These are phyloP conservation scores for Gossypium gossypioides DNA, from an alignment of 441 rosid genomes.

Conservation along the genomic window DNA sequence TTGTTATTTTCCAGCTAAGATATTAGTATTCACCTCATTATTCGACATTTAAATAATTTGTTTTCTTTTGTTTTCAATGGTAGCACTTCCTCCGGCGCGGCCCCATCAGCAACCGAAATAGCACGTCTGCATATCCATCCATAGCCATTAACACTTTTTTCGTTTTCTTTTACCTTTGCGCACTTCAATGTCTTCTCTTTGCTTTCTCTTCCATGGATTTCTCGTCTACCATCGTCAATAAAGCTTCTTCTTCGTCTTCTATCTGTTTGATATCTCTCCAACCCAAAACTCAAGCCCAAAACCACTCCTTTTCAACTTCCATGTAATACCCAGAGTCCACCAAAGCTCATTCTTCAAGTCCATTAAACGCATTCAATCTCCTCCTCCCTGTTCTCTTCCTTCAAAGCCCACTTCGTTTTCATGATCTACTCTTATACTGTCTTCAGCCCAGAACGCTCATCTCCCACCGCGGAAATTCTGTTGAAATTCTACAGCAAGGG, in stretches of 20 bases:
- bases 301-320: slow-evolving; percentile 19
- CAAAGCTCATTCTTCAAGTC: slow-evolving; percentile 20
- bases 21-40: too few species aligned
- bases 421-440: slow-evolving; percentile 43
- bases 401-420: slow-evolving; percentile 24
- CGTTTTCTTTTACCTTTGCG: background rate
- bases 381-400: slow-evolving; percentile 13
- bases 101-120: too few species aligned
- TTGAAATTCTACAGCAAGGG: too few species aligned
- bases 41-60: too few species aligned
- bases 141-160: too few species aligned
- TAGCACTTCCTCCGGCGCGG: too few species aligned
- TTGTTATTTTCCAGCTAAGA: too few species aligned
- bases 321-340: slow-evolving; percentile 10
- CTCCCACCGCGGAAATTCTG: slow-evolving; percentile 27
- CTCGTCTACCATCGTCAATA: slow-evolving; percentile 26
- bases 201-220: slow-evolving; percentile 14
- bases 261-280: slow-evolving; percentile 3
- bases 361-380: slow-evolving; percentile 24
- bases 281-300: slow-evolving; percentile 20
- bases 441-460: slow-evolving; percentile 35
- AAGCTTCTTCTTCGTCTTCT: slow-evolving; percentile 11
- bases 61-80: too few species aligned
- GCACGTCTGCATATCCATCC: too few species aligned
- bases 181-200: background rate